These are phyloP conservation scores for Entelexis sorbosivorans DNA, from an alignment of 1,139 yeast genomes.

Conservation along the genomic window DNA sequence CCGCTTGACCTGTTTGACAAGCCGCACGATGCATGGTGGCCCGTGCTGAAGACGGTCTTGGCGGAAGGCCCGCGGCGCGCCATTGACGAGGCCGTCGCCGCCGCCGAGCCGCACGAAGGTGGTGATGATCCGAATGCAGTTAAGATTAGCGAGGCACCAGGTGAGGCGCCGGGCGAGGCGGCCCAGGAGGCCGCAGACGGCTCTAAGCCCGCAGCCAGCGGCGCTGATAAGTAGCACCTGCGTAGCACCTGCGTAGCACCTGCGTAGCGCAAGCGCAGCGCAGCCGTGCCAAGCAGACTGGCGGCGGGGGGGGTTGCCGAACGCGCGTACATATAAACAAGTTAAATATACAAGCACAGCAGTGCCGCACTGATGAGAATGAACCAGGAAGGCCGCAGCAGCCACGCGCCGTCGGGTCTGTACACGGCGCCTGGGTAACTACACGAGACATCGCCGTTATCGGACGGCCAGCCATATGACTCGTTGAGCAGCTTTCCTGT, in stretches of 20 bases:
- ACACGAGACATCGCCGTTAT: conserved; percentile 30
- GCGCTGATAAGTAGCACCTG: background rate
- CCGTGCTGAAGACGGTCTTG: conserved; percentile 19
- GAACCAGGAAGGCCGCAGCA: conserved; percentile 11
- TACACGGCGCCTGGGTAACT: conserved; percentile 33
- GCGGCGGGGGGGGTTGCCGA: no score
- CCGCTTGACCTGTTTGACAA: conserved; percentile 51
- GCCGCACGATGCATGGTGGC: conserved; percentile 51
- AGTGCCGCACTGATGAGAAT: background rate
- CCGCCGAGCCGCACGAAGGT: background rate
- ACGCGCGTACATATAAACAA: no score
- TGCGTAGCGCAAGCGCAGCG: no score
- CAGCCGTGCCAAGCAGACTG: no score
- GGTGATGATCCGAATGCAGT: background rate
- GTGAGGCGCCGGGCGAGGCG: no score
- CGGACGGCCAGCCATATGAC: conserved; percentile 27
- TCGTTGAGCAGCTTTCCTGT: conserved; percentile 18
- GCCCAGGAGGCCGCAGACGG: background rate
- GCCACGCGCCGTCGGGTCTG: conserved; percentile 21
- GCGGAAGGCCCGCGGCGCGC: conserved; percentile 24
- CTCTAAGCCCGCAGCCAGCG: background rate
- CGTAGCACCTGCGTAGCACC: no score
- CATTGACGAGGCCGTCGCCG: conserved; percentile 4
- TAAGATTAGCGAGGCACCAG: no score
- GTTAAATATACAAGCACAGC: background rate